Evolutionary conservation across 345 rosid genomes (phyloP), one percentile per base, ranked within the genome.

Genomic region (Linum usitatissimum): DNA sequence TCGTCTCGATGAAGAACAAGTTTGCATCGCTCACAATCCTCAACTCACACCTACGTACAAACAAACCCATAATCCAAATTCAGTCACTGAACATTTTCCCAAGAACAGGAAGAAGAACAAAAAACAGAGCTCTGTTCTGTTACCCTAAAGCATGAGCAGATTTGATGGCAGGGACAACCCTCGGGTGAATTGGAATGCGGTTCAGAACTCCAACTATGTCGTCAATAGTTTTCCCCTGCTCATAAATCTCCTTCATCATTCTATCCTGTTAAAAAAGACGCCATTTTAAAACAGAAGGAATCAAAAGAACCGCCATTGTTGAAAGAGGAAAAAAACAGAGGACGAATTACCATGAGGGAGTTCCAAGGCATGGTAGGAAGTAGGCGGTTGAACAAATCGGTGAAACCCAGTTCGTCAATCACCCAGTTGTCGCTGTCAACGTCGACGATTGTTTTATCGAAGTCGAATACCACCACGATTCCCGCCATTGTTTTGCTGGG

Each of bases 291-390:
- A 21, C 45, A 23, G 8, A 13, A 38, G 0, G 14, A 7, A 30
- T 28, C 7, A 14, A 36, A 18, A 18, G 55, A 13, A 55, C 8
- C 30, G 30, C 59, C 30, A 55, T 18, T 9, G 23, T 18, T 55
- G 10, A 14, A 1, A 30, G 3, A 18, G 39, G 18, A 34, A 30
- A 18, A 6, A 19, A n/a, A 60, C 21, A 34, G 38, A 34, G 38
- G 51, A 60, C 61, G 34, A 64, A 91, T 23, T 23, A 23, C 96
- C 96, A 91, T 88, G 67, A 88, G 76, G 67, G 88, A 67, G 72
- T 91, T 91, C 94, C 96, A 91, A 21, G 96, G 91, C 91, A 86
- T 84, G 78, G 91, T 83, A 2, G 88, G 90, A 18, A 88, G 96
- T 61, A 91, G 97, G 38, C 80, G 83, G 58, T 86, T 77, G 84